A percentile compares a stretch with the other conserved stretches of the same genome.
These are phyloP conservation scores for Chenopodium berlandieri DNA, from an alignment of 148 eudicot genomes.

Conservation along the genomic window DNA sequence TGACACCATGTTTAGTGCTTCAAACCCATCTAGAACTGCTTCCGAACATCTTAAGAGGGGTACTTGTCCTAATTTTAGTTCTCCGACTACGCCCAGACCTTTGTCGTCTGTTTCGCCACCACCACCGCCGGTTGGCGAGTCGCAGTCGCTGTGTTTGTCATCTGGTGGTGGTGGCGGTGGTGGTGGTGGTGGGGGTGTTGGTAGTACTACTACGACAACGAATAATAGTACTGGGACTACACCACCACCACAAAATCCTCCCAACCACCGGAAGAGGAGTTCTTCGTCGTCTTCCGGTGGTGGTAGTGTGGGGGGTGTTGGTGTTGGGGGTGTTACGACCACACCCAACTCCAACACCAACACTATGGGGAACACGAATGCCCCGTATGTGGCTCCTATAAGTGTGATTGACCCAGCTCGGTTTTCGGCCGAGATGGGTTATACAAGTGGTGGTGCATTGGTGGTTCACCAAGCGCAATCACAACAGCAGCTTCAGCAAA, in stretches of 20 bases:
- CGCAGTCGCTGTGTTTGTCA: neutral
- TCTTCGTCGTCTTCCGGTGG: slow-evolving; percentile 40
- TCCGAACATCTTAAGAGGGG: slow-evolving; percentile 91
- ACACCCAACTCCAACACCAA: neutral
- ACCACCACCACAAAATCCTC: neutral
- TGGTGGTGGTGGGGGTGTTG: neutral
- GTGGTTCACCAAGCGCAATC: slow-evolving; percentile 10
- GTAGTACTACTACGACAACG: neutral
- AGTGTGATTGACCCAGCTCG: slow-evolving; percentile 59
- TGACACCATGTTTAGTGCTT: slow-evolving; percentile 74
- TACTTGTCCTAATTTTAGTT: slow-evolving; percentile 77
- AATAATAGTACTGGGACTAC: neutral
- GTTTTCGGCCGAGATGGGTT: slow-evolving; percentile 45
- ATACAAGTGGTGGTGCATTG: slow-evolving; percentile 25
- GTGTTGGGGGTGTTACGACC: slow-evolving; percentile 16
- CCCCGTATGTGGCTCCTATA: slow-evolving; percentile 42
- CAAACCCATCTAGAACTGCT: slow-evolving; percentile 91
- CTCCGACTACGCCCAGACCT: slow-evolving; percentile 38
- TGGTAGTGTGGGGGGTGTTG: slow-evolving; percentile 33
- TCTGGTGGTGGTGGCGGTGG: neutral
- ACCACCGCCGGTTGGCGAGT: neutral
- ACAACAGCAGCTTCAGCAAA: neutral
- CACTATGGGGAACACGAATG: neutral
- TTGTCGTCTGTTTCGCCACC: slow-evolving; percentile 32
- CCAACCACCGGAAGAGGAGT: slow-evolving; percentile 54